These are phyloP conservation scores for Suillus decipiens DNA, from an alignment of 768 basidiomycete species.

Conservation along the genomic window DNA sequence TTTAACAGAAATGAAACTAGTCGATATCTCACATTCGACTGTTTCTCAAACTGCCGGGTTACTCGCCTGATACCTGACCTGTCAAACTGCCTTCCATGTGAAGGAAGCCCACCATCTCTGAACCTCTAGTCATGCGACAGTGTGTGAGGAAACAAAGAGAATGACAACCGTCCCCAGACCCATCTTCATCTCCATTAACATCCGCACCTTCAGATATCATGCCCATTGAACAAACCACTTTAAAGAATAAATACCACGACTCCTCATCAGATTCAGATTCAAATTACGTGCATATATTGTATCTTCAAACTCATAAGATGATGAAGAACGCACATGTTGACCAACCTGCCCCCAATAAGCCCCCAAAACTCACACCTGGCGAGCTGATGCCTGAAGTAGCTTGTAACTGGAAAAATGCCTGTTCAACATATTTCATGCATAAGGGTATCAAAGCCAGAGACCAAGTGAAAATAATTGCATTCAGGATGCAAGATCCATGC, in stretches of 20 bases:
- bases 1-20: background rate
- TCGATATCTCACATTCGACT: background rate
- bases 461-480: no score
- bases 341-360: background rate
- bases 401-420: no score
- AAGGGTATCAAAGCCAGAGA: no score
- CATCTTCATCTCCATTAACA: no score
- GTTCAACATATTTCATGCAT: no score
- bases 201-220: no score
- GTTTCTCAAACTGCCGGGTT: background rate
- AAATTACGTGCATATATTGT: accelerated
- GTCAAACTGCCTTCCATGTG: background rate
- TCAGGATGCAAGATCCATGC: no score
- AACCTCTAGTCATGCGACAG: background rate
- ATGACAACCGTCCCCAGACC: accelerated
- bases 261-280: background rate
- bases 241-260: no score
- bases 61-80: background rate
- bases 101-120: background rate
- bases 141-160: background rate
- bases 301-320: background rate
- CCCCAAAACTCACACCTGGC: no score
- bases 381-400: no score
- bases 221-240: no score
- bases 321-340: accelerated